Conservation (phyloP, 441 rosid genomes). For the Populus tomentosa region DNA sequence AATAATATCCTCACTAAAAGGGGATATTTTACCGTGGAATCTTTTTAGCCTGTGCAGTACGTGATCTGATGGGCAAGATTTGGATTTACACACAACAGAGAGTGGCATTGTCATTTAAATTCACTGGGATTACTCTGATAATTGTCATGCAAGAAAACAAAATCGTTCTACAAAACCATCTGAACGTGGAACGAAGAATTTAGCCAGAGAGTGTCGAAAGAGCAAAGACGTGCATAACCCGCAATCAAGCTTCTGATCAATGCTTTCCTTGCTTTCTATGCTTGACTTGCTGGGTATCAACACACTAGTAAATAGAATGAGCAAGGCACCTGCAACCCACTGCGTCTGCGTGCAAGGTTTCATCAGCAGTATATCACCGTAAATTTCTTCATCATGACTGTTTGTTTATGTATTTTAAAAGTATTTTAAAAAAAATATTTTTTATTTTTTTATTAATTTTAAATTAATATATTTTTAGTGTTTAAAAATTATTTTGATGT, state of each 20-base stretch:
- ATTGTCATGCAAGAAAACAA: background rate
- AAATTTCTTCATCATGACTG: too few relatives aligned
- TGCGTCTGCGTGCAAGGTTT: slow-evolving; percentile 39
- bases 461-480: too few relatives aligned
- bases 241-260: slow-evolving; percentile 30
- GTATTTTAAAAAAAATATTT: too few relatives aligned
- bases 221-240: too few relatives aligned
- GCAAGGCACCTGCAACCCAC: slow-evolving; percentile 91
- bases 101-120: background rate
- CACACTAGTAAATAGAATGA: slow-evolving; percentile 52
- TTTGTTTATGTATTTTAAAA: too few relatives aligned
- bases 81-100: background rate
- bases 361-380: background rate
- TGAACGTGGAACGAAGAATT: background rate
- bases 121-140: background rate
- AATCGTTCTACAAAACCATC: background rate
- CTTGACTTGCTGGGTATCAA: slow-evolving; percentile 69
- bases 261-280: slow-evolving; percentile 41
- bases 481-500: too few relatives aligned
- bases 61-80: background rate
- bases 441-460: too few relatives aligned
- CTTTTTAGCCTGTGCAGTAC: background rate
- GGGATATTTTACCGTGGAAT: too few relatives aligned
- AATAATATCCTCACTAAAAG: too few relatives aligned
- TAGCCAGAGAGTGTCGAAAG: background rate